Evolutionary conservation across 176 grass and related monocot species (phyloP).

Genomic region (Oryza meyeriana): DNA sequence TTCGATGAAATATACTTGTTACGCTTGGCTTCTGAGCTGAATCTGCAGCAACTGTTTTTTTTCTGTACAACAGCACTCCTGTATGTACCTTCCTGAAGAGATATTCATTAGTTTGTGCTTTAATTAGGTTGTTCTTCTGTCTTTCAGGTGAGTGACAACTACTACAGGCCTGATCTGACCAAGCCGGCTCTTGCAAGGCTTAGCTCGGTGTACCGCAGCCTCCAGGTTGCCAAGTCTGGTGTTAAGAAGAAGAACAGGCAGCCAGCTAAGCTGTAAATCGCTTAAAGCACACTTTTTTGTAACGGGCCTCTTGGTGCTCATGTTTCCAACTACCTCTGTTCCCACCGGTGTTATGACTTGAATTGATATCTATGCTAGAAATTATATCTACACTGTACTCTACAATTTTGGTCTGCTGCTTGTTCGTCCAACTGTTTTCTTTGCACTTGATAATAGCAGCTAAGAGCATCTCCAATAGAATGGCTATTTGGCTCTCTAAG

Average conservation of each 20-base stretch:
- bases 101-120: background rate
- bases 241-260: constrained; percentile 92
- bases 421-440: background rate
- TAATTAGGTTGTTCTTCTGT: background rate
- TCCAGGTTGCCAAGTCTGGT: constrained; percentile 82
- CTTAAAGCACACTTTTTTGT: background rate
- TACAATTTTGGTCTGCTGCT: background rate
- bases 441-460: background rate
- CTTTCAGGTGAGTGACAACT: constrained; percentile 53
- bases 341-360: constrained; percentile 29
- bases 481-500: no score
- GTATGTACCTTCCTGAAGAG: background rate
- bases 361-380: constrained; percentile 16
- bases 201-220: constrained; percentile 63
- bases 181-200: constrained; percentile 63
- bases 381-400: no score
- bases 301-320: background rate
- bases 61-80: background rate
- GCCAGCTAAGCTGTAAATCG: constrained; percentile 29
- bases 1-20: constrained; percentile 67
- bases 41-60: background rate
- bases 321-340: constrained; percentile 13
- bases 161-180: constrained; percentile 92
- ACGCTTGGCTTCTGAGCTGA: constrained; percentile 79
- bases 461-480: background rate